A percentile compares a stretch with the other conserved stretches of the same genome.
These are phyloP conservation scores for Populus davidiana DNA, from an alignment of 345 rosid species.

Conservation along the genomic window DNA sequence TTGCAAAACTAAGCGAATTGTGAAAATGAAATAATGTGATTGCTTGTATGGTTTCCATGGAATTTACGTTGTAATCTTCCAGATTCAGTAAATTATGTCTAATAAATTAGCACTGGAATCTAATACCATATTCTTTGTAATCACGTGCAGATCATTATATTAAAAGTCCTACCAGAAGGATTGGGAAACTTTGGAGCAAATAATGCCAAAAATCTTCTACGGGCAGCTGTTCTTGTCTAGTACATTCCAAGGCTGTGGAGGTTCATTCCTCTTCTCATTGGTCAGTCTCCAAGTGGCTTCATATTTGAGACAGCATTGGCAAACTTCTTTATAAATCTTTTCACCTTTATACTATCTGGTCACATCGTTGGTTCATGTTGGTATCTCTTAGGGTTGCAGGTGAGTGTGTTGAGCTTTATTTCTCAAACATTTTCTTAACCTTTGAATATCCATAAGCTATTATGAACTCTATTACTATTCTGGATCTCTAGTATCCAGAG, in stretches of 20 bases:
- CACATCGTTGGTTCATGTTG: conserved; percentile 80
- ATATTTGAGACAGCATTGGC: conserved; percentile 90
- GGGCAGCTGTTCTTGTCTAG: conserved; percentile 58
- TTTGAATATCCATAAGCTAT: background rate
- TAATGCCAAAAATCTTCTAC: conserved; percentile 60
- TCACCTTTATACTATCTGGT: conserved; percentile 66
- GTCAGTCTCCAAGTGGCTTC: conserved; percentile 68
- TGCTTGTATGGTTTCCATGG: background rate
- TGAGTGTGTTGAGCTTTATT: conserved; percentile 16
- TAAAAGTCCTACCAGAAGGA: conserved; percentile 41
- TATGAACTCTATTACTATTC: background rate
- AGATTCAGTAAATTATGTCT: background rate
- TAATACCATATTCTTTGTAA: conserved; percentile 1
- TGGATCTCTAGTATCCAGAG: background rate
- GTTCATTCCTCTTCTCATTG: conserved; percentile 66
- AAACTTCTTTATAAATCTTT: conserved; percentile 76
- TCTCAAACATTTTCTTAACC: background rate
- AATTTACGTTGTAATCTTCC: background rate
- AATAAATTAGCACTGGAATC: background rate
- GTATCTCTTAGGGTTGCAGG: conserved; percentile 92
- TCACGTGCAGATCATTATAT: conserved; percentile 50
- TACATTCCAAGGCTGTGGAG: conserved; percentile 71
- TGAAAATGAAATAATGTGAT: background rate
- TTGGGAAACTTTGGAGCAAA: conserved; percentile 55
- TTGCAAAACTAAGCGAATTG: background rate